Evolutionary conservation across 768 basidiomycete genomes (phyloP).

Genomic region (Pulveroboletus sp.): DNA sequence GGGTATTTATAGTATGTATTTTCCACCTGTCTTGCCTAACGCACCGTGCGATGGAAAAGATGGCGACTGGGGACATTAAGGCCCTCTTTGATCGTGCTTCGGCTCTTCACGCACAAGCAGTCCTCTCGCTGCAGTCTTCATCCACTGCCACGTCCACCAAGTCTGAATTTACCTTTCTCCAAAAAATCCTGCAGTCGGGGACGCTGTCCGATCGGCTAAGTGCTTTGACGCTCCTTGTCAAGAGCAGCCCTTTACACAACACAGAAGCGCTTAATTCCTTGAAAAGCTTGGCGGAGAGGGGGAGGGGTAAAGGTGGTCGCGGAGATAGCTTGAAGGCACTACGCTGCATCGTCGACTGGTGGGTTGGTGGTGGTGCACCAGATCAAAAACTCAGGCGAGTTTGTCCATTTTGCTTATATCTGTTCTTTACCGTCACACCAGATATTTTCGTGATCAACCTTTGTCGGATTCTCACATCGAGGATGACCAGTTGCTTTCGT

Average conservation of each 20-base stretch:
- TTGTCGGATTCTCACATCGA: conserved; percentile 57
- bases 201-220: conserved; percentile 90
- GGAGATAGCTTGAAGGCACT: conserved; percentile 90
- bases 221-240: conserved; percentile 84
- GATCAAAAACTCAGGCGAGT: conserved; percentile 79
- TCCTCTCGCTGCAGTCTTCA: conserved; percentile 45
- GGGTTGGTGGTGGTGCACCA: conserved; percentile 91
- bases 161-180: conserved; percentile 77
- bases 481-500: conserved; percentile 70
- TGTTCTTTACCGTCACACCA: conserved; percentile 26
- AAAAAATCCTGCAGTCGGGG: conserved; percentile 80
- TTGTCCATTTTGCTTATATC: background rate
- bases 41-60: background rate
- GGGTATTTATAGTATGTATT: too few relatives aligned
- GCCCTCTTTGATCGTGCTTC: conserved; percentile 42
- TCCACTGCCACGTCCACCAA: conserved; percentile 41
- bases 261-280: conserved; percentile 73
- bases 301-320: conserved; percentile 82
- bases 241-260: conserved; percentile 85
- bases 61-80: background rate
- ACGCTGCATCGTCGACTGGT: conserved; percentile 94
- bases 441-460: conserved; percentile 90
- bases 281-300: conserved; percentile 68
- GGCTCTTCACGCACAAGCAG: conserved; percentile 41
- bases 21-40: too few relatives aligned